These are phyloP conservation scores for Fagus crenata DNA, from an alignment of 306 rosid genomes.

Conservation along the genomic window DNA sequence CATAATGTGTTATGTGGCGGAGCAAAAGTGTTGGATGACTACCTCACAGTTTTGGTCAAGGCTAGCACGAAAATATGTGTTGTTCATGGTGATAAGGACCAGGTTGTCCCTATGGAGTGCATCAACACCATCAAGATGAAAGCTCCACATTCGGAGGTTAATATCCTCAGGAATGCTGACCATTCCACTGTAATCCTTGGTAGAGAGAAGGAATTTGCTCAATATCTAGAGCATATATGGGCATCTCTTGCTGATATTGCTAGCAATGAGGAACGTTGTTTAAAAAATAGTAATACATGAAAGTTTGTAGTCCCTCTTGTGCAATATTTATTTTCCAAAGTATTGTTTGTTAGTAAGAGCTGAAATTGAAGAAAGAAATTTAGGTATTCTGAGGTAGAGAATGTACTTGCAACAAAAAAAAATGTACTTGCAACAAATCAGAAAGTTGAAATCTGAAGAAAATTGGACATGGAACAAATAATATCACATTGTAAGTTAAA, in stretches of 20 bases:
- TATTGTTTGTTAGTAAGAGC: too few relatives aligned
- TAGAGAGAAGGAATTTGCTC: slow-evolving; percentile 54
- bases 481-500: too few relatives aligned
- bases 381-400: too few relatives aligned
- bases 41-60: slow-evolving; percentile 43
- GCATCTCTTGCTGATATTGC: slow-evolving; percentile 25
- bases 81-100: slow-evolving; percentile 64
- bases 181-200: slow-evolving; percentile 59
- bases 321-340: too few relatives aligned
- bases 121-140: slow-evolving; percentile 42
- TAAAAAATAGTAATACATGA: too few relatives aligned
- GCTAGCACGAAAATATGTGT: slow-evolving; percentile 52
- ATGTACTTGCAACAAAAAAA: too few relatives aligned
- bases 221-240: slow-evolving; percentile 50
- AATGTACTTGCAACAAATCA: too few relatives aligned
- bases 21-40: slow-evolving; percentile 49
- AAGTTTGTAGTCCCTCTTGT: too few relatives aligned
- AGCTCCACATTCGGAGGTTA: slow-evolving; percentile 52
- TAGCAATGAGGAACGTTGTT: not conserved
- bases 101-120: slow-evolving; percentile 55
- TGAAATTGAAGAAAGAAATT: too few relatives aligned
- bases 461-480: too few relatives aligned
- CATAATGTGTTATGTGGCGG: slow-evolving; percentile 84
- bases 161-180: slow-evolving; percentile 52
- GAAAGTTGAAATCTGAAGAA: too few relatives aligned